Percentiles rank a stretch among this genome's conserved stretches.
phyloP scores from a whole-genome alignment of 306 rosid genomes.

The Vigna radiata region DNA sequence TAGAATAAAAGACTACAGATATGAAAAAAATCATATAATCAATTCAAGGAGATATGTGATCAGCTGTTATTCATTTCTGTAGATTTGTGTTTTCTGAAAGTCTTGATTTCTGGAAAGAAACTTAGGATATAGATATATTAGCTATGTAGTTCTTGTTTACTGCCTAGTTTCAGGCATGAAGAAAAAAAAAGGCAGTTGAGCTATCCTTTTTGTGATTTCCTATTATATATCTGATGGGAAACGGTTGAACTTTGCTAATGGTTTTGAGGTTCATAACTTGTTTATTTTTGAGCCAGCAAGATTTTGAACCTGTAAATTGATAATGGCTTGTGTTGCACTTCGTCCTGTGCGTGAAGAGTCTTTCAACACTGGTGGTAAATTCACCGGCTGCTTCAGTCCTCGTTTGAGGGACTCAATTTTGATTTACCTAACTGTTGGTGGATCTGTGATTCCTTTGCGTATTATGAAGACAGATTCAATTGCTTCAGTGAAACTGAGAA shows the following conservation, averaged over 20 bases:
- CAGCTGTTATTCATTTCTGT: constrained; percentile 31
- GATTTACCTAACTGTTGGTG: constrained; percentile 68
- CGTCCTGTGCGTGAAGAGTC: constrained; percentile 52
- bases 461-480: constrained; percentile 70
- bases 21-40: constrained; percentile 30
- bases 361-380: constrained; percentile 36
- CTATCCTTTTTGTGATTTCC: constrained; percentile 37
- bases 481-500: constrained; percentile 81
- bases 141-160: constrained; percentile 36
- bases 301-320: constrained; percentile 48
- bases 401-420: constrained; percentile 52
- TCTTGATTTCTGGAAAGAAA: constrained; percentile 44
- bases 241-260: constrained; percentile 11
- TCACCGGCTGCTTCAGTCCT: constrained; percentile 34
- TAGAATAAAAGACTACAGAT: constrained; percentile 16
- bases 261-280: constrained; percentile 51
- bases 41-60: constrained; percentile 42
- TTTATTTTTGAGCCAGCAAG: constrained; percentile 48
- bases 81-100: constrained; percentile 24
- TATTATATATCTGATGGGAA: constrained; percentile 15
- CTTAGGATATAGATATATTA: constrained; percentile 22
- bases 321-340: constrained; percentile 70
- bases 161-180: constrained; percentile 33
- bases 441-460: constrained; percentile 71
- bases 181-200: not conserved